phyloP scores from a whole-genome alignment of 352 stramenopile genomes.

The Blastocystis hominis region DNA sequence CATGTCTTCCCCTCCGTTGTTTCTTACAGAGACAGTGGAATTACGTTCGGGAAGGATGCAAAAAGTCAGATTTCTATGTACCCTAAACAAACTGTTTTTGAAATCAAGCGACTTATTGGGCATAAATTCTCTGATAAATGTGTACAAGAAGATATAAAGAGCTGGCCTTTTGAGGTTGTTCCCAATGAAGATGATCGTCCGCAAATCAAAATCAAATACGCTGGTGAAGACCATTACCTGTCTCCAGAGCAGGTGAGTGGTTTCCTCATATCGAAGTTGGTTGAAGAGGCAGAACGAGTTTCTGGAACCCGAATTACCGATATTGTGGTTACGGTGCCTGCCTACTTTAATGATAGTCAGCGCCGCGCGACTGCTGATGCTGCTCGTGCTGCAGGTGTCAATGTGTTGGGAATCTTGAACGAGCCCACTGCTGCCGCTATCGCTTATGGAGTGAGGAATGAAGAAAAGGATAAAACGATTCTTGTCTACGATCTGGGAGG shows the following conservation, averaged over 20 bases:
- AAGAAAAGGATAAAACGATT: slow-evolving; percentile 41
- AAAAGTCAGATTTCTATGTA: slow-evolving; percentile 72
- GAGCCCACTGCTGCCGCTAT: slow-evolving; percentile 55
- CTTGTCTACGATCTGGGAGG: slow-evolving; percentile 69
- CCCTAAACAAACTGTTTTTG: slow-evolving; percentile 60
- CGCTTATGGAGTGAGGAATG: slow-evolving; percentile 43
- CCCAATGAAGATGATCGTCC: neutral
- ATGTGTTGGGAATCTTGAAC: slow-evolving; percentile 39
- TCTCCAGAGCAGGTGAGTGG: slow-evolving; percentile 40
- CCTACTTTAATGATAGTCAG: slow-evolving; percentile 54
- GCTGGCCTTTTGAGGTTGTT: slow-evolving; percentile 15
- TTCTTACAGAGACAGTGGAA: slow-evolving; percentile 83
- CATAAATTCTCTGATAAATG: neutral
- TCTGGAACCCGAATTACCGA: neutral
- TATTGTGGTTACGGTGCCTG: slow-evolving; percentile 50
- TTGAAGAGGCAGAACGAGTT: neutral
- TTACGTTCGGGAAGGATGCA: slow-evolving; percentile 83
- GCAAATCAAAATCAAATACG: slow-evolving; percentile 9
- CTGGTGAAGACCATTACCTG: neutral
- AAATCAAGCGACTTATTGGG: slow-evolving; percentile 56
- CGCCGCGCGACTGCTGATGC: slow-evolving; percentile 42
- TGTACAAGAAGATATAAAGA: slow-evolving; percentile 54
- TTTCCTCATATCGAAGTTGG: slow-evolving; percentile 31
- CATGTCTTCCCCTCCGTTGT: slow-evolving; percentile 87
- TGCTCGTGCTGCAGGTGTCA: neutral